Conservation (phyloP, 1,284 basidiomycete genomes). For the Ganoderma multipileum region DNA sequence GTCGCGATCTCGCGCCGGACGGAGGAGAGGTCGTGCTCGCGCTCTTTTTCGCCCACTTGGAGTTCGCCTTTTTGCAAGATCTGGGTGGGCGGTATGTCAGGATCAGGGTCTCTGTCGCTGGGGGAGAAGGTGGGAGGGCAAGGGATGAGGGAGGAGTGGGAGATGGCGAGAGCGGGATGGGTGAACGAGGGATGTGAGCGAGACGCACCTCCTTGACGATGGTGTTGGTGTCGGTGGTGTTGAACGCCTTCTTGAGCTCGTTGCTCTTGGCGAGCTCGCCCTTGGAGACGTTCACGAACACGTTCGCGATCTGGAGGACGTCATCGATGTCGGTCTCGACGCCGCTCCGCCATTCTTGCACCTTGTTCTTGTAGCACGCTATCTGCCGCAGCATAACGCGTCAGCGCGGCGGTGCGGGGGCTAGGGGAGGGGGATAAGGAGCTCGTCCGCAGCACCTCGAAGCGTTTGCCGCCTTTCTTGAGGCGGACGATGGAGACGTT, state of each 20-base stretch:
- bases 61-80: conserved; percentile 97
- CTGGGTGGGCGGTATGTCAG: conserved; percentile 45
- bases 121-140: not conserved
- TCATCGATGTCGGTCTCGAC: conserved; percentile 96
- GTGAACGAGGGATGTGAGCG: not conserved
- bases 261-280: conserved; percentile 91
- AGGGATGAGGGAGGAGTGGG: not conserved
- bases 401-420: conserved; percentile 7
- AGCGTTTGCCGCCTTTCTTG: conserved; percentile 97
- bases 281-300: conserved; percentile 97
- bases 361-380: conserved; percentile 99
- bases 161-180: not conserved
- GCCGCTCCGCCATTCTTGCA: conserved; percentile 93
- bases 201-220: conserved; percentile 82
- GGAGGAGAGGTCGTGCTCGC: conserved; percentile 86
- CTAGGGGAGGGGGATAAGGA: not conserved
- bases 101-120: not conserved
- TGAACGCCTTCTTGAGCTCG: conserved; percentile 93
- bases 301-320: conserved; percentile 95
- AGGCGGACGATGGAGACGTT: conserved; percentile 96
- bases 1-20: conserved; percentile 94
- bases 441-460: conserved; percentile 68
- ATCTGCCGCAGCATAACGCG: conserved; percentile 65
- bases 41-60: conserved; percentile 97
- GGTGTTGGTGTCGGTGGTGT: conserved; percentile 74